Percentiles rank a stretch among this genome's conserved stretches.
phyloP scores from a whole-genome alignment of 2,329 filamentous ascomycete genomes.

The Teratosphaeria viscida region DNA sequence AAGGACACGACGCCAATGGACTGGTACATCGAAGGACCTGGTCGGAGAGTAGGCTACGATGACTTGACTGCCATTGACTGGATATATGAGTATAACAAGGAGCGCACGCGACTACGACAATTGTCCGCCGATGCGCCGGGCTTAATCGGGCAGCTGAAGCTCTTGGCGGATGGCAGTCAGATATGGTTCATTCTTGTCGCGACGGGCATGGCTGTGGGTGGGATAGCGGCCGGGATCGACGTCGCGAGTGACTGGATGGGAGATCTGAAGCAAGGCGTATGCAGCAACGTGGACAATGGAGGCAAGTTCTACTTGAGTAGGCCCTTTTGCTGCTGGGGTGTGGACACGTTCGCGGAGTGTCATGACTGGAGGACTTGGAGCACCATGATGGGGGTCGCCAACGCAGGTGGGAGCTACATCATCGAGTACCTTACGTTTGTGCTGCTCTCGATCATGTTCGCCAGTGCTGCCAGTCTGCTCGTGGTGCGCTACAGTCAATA shows the following conservation, averaged over 20 bases:
- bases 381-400: conserved; percentile 56
- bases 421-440: conserved; percentile 83
- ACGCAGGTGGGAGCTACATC: conserved; percentile 62
- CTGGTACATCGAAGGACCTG: conserved; percentile 85
- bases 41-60: conserved; percentile 85
- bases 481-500: conserved; percentile 78
- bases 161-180: conserved; percentile 74
- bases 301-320: conserved; percentile 82
- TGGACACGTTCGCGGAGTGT: conserved; percentile 70
- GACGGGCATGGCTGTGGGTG: conserved; percentile 73
- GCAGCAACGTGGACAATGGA: conserved; percentile 63
- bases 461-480: conserved; percentile 63
- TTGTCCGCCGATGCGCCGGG: conserved; percentile 60
- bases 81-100: conserved; percentile 98
- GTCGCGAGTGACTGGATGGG: conserved; percentile 87
- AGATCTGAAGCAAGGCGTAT: conserved; percentile 85
- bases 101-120: conserved; percentile 75
- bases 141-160: conserved; percentile 59
- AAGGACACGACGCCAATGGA: conserved; percentile 46
- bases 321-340: conserved; percentile 86
- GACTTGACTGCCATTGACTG: conserved; percentile 96
- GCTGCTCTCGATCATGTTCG: conserved; percentile 76
- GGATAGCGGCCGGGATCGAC: conserved; percentile 80
- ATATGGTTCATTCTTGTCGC: conserved; percentile 83
- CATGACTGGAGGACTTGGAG: conserved; percentile 83